Percentiles rank a stretch among this genome's conserved stretches.
Evolutionary conservation across 2,329 filamentous ascomycete genomes (phyloP).

Genomic region (Colletotrichum viniferum): DNA sequence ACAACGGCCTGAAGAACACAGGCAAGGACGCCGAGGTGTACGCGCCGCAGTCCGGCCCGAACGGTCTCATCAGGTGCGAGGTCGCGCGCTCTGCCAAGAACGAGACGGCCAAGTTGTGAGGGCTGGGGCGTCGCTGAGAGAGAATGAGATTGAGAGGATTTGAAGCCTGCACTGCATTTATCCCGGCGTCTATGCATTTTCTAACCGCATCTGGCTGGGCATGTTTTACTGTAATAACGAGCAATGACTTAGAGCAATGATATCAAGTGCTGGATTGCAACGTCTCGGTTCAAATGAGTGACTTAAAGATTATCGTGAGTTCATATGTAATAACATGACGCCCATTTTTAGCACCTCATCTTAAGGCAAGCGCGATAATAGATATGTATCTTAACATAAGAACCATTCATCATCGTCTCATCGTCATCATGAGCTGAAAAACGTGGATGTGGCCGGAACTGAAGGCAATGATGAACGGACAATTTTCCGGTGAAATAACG

Average conservation of each 20-base stretch:
- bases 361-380: not conserved
- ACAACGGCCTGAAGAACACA: slow-evolving; percentile 93
- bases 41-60: slow-evolving; percentile 89
- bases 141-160: not conserved
- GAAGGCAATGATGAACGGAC: accelerated
- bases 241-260: slow-evolving; percentile 10
- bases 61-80: slow-evolving; percentile 94
- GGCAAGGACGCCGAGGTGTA: slow-evolving; percentile 96
- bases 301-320: not conserved
- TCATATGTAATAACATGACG: not conserved
- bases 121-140: not conserved
- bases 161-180: not conserved
- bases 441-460: accelerated
- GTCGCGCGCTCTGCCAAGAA: slow-evolving; percentile 61
- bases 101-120: slow-evolving; percentile 24
- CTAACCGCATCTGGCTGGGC: not conserved
- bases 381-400: not conserved
- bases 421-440: not conserved
- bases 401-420: not conserved
- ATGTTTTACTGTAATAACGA: slow-evolving; percentile 13
- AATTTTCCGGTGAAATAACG: not conserved
- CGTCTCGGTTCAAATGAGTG: not conserved
- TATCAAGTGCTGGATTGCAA: not conserved
- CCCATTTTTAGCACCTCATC: not conserved
- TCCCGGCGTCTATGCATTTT: slow-evolving; percentile 3